A percentile compares a stretch with the other conserved stretches of the same genome.
Conservation (phyloP, 257 asterid genomes). For the Capsicum baccatum region DNA sequence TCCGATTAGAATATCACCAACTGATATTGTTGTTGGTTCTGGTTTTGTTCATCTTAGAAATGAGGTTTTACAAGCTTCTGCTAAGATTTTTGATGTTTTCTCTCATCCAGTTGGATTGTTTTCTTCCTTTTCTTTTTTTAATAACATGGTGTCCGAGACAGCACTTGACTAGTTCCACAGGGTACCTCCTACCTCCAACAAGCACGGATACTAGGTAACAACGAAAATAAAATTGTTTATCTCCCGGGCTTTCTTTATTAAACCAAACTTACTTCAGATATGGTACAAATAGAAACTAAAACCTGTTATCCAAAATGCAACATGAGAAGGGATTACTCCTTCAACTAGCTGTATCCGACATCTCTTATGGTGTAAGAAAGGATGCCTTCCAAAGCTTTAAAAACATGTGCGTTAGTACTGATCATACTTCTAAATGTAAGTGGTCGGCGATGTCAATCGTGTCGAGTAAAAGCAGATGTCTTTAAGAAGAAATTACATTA, state of each 20-base stretch:
- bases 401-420: not conserved
- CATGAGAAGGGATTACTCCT: not conserved
- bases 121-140: not conserved
- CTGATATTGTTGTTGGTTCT: not conserved
- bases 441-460: not conserved
- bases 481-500: not conserved
- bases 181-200: not conserved
- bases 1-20: not conserved
- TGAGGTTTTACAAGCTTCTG: not conserved
- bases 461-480: not conserved
- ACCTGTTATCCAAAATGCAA: not conserved
- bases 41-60: not conserved
- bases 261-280: not conserved
- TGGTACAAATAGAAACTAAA: not conserved
- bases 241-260: not conserved
- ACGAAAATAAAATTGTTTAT: constrained; percentile 5
- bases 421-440: not conserved
- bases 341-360: not conserved
- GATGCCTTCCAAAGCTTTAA: not conserved
- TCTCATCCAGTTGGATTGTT: not conserved
- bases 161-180: not conserved
- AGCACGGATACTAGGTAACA: not conserved
- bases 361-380: not conserved
- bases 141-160: not conserved
- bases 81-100: not conserved